Conservation (phyloP, 192 early-diverging fungal species). For the Dissophora globulifera region DNA sequence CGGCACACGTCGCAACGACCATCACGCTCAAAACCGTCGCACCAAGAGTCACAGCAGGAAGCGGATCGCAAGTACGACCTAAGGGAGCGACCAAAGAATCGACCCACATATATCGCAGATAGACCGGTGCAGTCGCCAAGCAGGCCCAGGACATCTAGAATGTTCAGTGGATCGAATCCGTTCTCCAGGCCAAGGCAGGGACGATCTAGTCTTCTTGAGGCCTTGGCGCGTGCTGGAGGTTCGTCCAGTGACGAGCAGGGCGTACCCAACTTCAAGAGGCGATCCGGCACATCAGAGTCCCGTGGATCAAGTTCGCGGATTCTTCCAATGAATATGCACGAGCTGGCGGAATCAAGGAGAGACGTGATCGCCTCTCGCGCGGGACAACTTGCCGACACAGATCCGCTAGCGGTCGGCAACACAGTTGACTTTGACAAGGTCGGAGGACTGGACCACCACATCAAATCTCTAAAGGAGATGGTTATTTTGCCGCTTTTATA, state of each 20-base stretch:
- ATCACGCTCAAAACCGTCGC: conserved; percentile 11
- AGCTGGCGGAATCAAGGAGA: conserved; percentile 39
- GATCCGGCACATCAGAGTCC: conserved; percentile 15
- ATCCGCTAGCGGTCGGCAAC: conserved; percentile 43
- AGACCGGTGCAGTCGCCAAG: conserved; percentile 32
- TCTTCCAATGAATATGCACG: conserved; percentile 50
- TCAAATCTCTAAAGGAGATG: conserved; percentile 80
- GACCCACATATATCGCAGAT: conserved; percentile 41
- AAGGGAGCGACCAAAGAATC: conserved; percentile 44
- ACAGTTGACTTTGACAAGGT: conserved; percentile 56
- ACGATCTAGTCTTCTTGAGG: conserved; percentile 29
- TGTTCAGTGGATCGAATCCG: conserved; percentile 23
- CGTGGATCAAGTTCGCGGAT: conserved; percentile 36
- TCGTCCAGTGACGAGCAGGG: conserved; percentile 40
- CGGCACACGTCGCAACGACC: conserved; percentile 13
- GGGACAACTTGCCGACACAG: conserved; percentile 30
- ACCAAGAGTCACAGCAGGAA: conserved; percentile 40
- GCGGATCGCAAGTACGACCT: conserved; percentile 42
- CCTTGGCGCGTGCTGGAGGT: conserved; percentile 29
- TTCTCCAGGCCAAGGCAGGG: conserved; percentile 20
- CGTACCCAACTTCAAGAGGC: conserved; percentile 23
- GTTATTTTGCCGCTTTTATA: conserved; percentile 79
- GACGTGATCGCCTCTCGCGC: conserved; percentile 41
- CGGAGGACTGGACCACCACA: conserved; percentile 63
- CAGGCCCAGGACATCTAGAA: conserved; percentile 29